A percentile compares a stretch with the other conserved stretches of the same genome.
Conservation (phyloP, 1,139 yeast genomes). For the Petasospora fabianii region DNA sequence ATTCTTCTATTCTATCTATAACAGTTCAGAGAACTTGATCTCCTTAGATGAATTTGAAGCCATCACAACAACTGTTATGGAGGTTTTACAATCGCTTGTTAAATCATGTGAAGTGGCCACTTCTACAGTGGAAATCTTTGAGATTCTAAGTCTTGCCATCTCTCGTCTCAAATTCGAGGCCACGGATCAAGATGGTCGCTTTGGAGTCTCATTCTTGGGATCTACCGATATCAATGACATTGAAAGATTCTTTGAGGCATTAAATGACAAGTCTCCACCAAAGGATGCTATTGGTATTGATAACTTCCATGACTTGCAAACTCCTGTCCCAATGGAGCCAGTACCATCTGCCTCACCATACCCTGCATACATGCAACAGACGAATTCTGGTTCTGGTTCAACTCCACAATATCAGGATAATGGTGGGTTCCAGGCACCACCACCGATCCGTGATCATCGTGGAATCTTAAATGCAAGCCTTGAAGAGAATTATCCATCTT, state of each 20-base stretch:
- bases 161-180: constrained; percentile 55
- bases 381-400: too few species aligned
- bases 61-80: constrained; percentile 54
- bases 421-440: not conserved
- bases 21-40: constrained; percentile 50
- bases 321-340: constrained; percentile 14
- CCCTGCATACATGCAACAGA: not conserved
- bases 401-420: not conserved
- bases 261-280: constrained; percentile 21
- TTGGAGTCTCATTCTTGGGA: constrained; percentile 1
- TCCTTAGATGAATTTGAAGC: constrained; percentile 50
- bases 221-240: constrained; percentile 22
- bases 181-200: not conserved
- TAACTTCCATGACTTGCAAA: constrained; percentile 13
- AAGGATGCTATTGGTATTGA: constrained; percentile 7
- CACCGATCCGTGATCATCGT: constrained; percentile 7
- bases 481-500: constrained; percentile 14
- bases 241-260: constrained; percentile 24
- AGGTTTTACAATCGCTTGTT: constrained; percentile 56
- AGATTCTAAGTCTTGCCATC: constrained; percentile 68
- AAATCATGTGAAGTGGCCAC: constrained; percentile 79
- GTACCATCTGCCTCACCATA: not conserved
- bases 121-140: constrained; percentile 68
- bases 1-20: constrained; percentile 70
- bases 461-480: constrained; percentile 1